These are phyloP conservation scores for Syncephalastrum sp. DNA, from an alignment of 371 early-diverging fungal genomes.

Conservation along the genomic window DNA sequence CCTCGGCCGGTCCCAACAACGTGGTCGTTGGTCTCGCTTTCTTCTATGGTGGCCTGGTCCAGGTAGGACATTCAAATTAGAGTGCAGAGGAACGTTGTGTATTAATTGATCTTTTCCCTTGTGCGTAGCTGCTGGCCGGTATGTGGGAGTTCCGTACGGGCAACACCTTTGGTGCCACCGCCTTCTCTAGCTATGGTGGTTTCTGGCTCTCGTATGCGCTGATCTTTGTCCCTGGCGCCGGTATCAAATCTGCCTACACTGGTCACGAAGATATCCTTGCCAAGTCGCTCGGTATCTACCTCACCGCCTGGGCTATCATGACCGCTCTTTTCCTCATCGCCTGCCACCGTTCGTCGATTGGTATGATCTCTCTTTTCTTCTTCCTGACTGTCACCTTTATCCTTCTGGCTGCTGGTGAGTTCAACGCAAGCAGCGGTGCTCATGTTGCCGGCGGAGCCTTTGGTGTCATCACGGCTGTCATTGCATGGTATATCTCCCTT, in stretches of 20 bases:
- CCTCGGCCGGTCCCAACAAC: slow-evolving; percentile 49
- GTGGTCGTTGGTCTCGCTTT: slow-evolving; percentile 70
- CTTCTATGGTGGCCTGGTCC: slow-evolving; percentile 80
- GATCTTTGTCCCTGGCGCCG: slow-evolving; percentile 61
- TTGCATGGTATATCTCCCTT: slow-evolving; percentile 76
- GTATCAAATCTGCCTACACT: slow-evolving; percentile 43
- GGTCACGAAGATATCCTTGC: slow-evolving; percentile 37
- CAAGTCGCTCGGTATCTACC: slow-evolving; percentile 67
- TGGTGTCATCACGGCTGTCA: slow-evolving; percentile 64
- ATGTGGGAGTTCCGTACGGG: slow-evolving; percentile 81
- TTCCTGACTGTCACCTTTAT: slow-evolving; percentile 65
- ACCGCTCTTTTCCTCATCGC: slow-evolving; percentile 69
- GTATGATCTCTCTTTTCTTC: slow-evolving; percentile 61
- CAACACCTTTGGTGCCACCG: slow-evolving; percentile 84
- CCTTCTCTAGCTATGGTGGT: slow-evolving; percentile 75
- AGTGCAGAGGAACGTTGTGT: slow-evolving; percentile 1
- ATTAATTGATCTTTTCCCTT: slow-evolving; percentile 6
- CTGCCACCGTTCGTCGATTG: slow-evolving; percentile 61
- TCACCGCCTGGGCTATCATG: slow-evolving; percentile 69
- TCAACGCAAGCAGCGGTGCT: slow-evolving; percentile 29
- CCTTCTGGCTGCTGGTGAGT: slow-evolving; percentile 52
- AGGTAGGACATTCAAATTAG: slow-evolving; percentile 37
- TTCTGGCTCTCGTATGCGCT: slow-evolving; percentile 78
- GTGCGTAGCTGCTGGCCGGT: slow-evolving; percentile 66
- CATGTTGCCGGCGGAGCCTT: slow-evolving; percentile 64